phyloP scores from a whole-genome alignment of 768 basidiomycete species.

The Tulasnella sp. region DNA sequence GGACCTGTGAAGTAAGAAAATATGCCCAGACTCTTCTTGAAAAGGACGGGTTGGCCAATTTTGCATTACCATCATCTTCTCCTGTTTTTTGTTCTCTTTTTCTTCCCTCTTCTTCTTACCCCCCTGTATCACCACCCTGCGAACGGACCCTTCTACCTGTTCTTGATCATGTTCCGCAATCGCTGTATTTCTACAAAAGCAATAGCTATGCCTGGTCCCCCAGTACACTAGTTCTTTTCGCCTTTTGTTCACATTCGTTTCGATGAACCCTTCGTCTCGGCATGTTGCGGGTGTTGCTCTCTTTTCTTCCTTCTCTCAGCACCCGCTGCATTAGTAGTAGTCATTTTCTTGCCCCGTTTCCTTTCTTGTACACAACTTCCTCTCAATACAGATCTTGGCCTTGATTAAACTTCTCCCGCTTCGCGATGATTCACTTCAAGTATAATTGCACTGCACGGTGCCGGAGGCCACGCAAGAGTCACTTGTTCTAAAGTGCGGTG shows the following conservation, averaged over 20 bases:
- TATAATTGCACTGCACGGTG: not conserved
- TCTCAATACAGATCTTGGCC: not conserved
- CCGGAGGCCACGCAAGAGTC: not conserved
- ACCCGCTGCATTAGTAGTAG: not conserved
- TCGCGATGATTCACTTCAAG: not conserved
- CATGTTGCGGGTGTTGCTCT: not conserved
- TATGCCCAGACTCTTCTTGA: not conserved
- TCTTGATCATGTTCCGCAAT: not conserved
- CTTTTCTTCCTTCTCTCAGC: not conserved
- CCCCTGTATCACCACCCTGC: not conserved
- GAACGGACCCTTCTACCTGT: not conserved
- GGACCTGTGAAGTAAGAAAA: constrained; percentile 1
- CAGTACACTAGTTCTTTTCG: not conserved
- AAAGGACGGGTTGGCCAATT: constrained; percentile 6
- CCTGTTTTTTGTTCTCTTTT: not conserved
- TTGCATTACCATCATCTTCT: not conserved
- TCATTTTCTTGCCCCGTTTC: too few species aligned
- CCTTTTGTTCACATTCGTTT: not conserved
- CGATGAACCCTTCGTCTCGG: not conserved
- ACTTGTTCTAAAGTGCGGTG: not conserved
- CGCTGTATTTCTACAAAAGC: not conserved
- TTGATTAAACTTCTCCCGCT: not conserved
- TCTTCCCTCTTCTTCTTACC: not conserved
- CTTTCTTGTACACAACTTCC: not conserved
- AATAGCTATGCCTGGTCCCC: not conserved